These are phyloP conservation scores for Metschnikowia lochheadii DNA, from an alignment of 805 yeast species.

Conservation along the genomic window DNA sequence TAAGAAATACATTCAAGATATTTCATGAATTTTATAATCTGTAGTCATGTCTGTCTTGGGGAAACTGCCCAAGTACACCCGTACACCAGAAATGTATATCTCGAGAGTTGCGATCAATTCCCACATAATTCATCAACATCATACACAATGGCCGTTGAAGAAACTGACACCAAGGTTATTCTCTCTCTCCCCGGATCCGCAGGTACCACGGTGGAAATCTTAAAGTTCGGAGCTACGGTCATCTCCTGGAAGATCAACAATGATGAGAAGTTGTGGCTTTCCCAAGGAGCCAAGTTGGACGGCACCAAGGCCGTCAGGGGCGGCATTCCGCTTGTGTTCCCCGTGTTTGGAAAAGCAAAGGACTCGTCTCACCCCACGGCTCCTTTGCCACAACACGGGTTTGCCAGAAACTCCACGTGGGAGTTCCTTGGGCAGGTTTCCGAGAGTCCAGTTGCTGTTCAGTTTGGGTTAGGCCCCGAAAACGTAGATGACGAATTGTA, in stretches of 20 bases:
- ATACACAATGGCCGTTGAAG: constrained; percentile 59
- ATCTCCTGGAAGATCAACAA: constrained; percentile 71
- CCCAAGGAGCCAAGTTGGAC: constrained; percentile 75
- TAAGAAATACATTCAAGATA: too few species aligned
- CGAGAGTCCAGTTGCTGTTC: constrained; percentile 63
- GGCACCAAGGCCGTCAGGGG: constrained; percentile 96
- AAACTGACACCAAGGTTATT: constrained; percentile 57
- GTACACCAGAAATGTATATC: background rate
- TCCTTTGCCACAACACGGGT: constrained; percentile 90
- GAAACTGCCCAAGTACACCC: background rate
- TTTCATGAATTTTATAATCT: too few species aligned
- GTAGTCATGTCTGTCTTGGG: too few species aligned
- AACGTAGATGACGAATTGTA: constrained; percentile 60
- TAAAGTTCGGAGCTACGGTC: constrained; percentile 87
- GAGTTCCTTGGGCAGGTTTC: constrained; percentile 86
- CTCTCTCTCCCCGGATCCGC: constrained; percentile 52
- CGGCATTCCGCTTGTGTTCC: constrained; percentile 95
- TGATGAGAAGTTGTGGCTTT: constrained; percentile 79
- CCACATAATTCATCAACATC: background rate
- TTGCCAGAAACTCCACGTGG: constrained; percentile 89
- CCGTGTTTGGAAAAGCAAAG: constrained; percentile 75
- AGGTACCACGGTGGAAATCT: constrained; percentile 57
- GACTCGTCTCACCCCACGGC: constrained; percentile 51
- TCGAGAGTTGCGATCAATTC: background rate
- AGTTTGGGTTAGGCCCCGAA: constrained; percentile 89